These are phyloP conservation scores for Actinidia polygama DNA, from an alignment of 179 eudicot species.

Conservation along the genomic window DNA sequence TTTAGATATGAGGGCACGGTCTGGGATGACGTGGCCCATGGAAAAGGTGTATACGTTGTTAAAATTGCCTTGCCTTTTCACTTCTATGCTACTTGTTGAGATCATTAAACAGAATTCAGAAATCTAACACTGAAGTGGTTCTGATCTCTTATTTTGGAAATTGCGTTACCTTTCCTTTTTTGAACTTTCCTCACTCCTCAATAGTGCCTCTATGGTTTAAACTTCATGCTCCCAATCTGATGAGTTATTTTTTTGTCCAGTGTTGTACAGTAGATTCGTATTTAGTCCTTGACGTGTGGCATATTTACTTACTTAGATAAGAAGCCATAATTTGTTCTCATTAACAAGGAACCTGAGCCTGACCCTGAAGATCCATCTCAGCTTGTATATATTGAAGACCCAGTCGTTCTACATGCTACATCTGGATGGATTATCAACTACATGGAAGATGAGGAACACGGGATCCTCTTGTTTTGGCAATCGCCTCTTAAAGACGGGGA, in stretches of 20 bases:
- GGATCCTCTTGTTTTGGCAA: slow-evolving; percentile 85
- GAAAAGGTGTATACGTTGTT: slow-evolving; percentile 84
- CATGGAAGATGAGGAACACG: slow-evolving; percentile 83
- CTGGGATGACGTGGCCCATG: slow-evolving; percentile 97
- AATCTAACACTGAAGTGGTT: neutral
- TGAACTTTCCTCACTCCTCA: neutral
- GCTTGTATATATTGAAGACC: slow-evolving; percentile 74
- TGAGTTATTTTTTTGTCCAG: neutral
- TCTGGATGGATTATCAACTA: slow-evolving; percentile 77
- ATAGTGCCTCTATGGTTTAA: neutral
- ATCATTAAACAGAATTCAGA: neutral
- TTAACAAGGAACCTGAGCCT: slow-evolving; percentile 86
- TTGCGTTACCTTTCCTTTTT: neutral
- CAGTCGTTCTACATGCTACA: slow-evolving; percentile 80
- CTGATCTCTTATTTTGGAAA: neutral
- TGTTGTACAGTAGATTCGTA: neutral
- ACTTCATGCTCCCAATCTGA: neutral
- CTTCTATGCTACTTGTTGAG: neutral
- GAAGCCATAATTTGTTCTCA: slow-evolving; percentile 67
- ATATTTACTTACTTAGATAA: slow-evolving; percentile 45
- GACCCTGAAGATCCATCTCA: slow-evolving; percentile 84
- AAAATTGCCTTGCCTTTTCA: neutral
- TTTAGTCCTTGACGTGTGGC: neutral
- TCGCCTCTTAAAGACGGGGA: slow-evolving; percentile 63
- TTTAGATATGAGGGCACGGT: slow-evolving; percentile 91